A percentile compares a stretch with the other conserved stretches of the same genome.
These are phyloP conservation scores for Lippia alba DNA, from an alignment of 305 asterid species.

Conservation along the genomic window DNA sequence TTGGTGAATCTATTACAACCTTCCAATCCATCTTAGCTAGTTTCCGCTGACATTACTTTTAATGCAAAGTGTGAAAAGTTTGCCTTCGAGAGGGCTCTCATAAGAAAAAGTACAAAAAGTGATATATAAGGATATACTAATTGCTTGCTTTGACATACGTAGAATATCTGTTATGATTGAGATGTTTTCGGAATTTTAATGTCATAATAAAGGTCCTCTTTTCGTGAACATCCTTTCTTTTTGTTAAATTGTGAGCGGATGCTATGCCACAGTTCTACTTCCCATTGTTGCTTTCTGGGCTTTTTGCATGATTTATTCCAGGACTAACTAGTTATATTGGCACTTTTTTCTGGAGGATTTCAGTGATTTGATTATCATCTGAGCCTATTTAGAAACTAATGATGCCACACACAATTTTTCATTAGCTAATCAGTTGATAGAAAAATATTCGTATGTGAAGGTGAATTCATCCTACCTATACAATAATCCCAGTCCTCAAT, in stretches of 20 bases:
- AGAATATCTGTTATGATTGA: not conserved
- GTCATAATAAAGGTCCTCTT: not conserved
- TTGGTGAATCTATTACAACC: slow-evolving; percentile 10
- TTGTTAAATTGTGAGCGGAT: slow-evolving; percentile 1
- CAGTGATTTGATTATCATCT: not conserved
- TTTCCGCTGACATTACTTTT: slow-evolving; percentile 30
- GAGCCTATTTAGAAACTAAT: slow-evolving; percentile 11
- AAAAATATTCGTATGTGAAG: slow-evolving; percentile 7
- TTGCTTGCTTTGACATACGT: slow-evolving; percentile 5
- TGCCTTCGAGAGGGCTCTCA: slow-evolving; percentile 21
- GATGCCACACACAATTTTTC: not conserved
- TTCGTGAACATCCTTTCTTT: not conserved
- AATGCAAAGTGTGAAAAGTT: not conserved
- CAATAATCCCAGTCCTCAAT: not conserved
- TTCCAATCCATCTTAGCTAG: not conserved
- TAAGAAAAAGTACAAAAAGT: not conserved
- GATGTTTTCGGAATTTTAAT: not conserved
- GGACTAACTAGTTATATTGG: not conserved
- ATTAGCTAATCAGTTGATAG: slow-evolving; percentile 13
- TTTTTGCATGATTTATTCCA: not conserved
- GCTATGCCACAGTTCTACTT: not conserved
- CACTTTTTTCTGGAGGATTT: not conserved
- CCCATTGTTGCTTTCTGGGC: not conserved
- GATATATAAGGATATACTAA: slow-evolving; percentile 8
- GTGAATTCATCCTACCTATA: not conserved